Conservation (phyloP, 106 monocot genomes). For the Dioscorea zingiberensis region DNA sequence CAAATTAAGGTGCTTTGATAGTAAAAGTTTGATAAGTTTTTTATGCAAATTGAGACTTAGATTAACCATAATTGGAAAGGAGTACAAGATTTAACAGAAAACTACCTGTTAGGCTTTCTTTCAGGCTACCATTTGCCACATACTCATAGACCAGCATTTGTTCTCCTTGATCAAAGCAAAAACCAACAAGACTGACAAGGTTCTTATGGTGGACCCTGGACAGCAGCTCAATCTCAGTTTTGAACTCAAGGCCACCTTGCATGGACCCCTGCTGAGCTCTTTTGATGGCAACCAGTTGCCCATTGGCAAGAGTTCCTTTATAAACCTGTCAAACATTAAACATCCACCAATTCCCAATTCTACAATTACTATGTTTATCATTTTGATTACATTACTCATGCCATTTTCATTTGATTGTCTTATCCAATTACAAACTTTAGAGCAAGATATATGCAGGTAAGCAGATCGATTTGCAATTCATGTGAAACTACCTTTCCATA, state of each 20-base stretch:
- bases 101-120: constrained; percentile 52
- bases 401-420: too few species aligned
- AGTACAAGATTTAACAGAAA: too few species aligned
- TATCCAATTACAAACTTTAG: too few species aligned
- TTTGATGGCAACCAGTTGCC: constrained; percentile 60
- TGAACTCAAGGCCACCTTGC: constrained; percentile 61
- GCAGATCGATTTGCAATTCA: too few species aligned
- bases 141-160: constrained; percentile 73
- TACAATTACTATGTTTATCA: too few species aligned
- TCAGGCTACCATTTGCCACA: constrained; percentile 55
- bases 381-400: too few species aligned
- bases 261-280: constrained; percentile 45
- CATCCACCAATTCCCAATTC: too few species aligned
- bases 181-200: constrained; percentile 58
- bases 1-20: too few species aligned
- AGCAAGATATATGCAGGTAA: too few species aligned
- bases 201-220: constrained; percentile 66
- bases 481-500: constrained; percentile 34
- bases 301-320: constrained; percentile 36
- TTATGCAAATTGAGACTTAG: too few species aligned
- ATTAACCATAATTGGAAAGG: too few species aligned
- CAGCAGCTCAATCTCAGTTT: constrained; percentile 63
- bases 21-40: too few species aligned
- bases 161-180: constrained; percentile 68
- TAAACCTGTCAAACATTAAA: constrained; percentile 43